Percentiles rank a stretch among this genome's conserved stretches.
Evolutionary conservation across 768 basidiomycete genomes (phyloP).

Genomic region (Lentinula detonsa): DNA sequence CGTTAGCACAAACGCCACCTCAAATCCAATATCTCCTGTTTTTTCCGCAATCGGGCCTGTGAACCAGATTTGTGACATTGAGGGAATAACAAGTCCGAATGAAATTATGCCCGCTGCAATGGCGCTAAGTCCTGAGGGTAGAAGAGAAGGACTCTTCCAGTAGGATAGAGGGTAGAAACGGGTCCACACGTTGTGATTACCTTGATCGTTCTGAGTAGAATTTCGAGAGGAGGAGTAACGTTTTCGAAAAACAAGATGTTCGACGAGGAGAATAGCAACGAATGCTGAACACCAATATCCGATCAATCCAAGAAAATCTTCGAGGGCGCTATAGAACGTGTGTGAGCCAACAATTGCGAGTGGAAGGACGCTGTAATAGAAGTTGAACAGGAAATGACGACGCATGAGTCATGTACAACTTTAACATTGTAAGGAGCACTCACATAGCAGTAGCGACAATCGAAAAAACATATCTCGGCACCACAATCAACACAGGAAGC

Average conservation of each 20-base stretch:
- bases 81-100: conserved; percentile 56
- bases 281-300: conserved; percentile 67
- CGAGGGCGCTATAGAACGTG: conserved; percentile 62
- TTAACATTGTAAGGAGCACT: conserved; percentile 13
- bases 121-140: conserved; percentile 70
- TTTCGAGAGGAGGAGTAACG: conserved; percentile 29
- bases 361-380: conserved; percentile 50
- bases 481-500: conserved; percentile 46
- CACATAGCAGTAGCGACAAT: conserved; percentile 67
- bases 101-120: conserved; percentile 44
- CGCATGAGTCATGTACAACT: too few relatives aligned
- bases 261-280: conserved; percentile 54
- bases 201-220: background rate
- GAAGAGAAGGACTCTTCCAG: conserved; percentile 51
- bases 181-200: background rate
- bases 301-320: conserved; percentile 70
- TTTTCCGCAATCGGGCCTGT: conserved; percentile 62
- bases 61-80: conserved; percentile 76
- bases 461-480: conserved; percentile 78
- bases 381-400: background rate
- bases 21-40: conserved; percentile 81
- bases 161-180: conserved; percentile 40
- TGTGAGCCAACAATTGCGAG: conserved; percentile 71
- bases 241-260: conserved; percentile 64
- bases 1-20: conserved; percentile 55